Base-by-base conservation (phyloP, 257 asterid genomes). In the Solanum piurae region DNA sequence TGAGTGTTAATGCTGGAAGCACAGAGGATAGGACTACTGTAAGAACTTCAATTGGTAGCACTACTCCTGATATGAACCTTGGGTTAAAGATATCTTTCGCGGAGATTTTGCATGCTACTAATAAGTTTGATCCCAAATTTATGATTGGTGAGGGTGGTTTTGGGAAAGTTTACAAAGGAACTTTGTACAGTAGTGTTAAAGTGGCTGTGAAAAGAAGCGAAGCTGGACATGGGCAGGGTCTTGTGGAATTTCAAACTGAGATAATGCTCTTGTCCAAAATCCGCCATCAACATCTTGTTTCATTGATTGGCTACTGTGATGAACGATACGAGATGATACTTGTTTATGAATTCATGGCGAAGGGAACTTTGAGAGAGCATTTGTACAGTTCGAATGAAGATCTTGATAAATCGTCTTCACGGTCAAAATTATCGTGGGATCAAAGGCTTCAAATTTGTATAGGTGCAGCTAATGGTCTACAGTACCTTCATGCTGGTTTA, bases 141-240 rank as follows among this genome's bases (percentile, higher is more conserved):
- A 82, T 91, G 75, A 90, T 94, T 9, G 98, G 98, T 12, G 88
- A 90, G 36, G 98, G 98, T 21, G 98, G 98, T 12, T 94, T 94
- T 44, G 98, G 98, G 77, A 92, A 91, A 80, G 97, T 94, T 49
- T 94, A 94, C 88, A 91, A 90, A 66, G 97, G 95, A 40, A 86
- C 31, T 34, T 79, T 92, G 20, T 88, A 89, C 37, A 88, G 89
- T n/a, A 94, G 94, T 10, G 89, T 86, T 3, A 93, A 90, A 86
- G 93, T 94, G 25, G 98, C 98, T 2, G 92, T 94, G 6, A 94
- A 94, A 80, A 89, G 98, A 89, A 90, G 96, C n/a, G 92, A 92
- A 82, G 91, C 93, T 0, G 94, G 94, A 44, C 83, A 87, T 31
- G 90, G 91, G 0, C 98, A 93, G 83, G 98, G 98, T 52, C 82